Evolutionary conservation across 345 rosid species (phyloP).

Genomic region (Xanthoceras sorbifolium): DNA sequence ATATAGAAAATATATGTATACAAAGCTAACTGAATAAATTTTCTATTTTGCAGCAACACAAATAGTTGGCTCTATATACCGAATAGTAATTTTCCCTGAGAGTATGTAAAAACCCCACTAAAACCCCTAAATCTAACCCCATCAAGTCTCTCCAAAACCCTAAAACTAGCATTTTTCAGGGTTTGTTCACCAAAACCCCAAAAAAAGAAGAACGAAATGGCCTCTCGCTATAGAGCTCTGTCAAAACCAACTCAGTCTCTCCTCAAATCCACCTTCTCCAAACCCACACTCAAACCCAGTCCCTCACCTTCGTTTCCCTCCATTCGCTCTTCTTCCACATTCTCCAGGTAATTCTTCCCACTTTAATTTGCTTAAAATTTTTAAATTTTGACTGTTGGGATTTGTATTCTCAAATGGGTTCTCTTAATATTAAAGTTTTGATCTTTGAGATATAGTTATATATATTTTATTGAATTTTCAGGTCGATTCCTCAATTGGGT

Average conservation of each 20-base stretch:
- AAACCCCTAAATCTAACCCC: not conserved
- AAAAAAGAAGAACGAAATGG: slow-evolving; percentile 40
- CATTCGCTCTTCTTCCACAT: slow-evolving; percentile 41
- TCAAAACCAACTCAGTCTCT: slow-evolving; percentile 55
- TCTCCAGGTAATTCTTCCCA: slow-evolving; percentile 44
- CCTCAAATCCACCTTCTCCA: slow-evolving; percentile 55
- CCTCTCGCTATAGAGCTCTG: slow-evolving; percentile 70
- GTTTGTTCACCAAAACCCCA: not conserved
- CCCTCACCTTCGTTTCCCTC: slow-evolving; percentile 42
- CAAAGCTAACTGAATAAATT: no score
- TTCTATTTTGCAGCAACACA: no score
- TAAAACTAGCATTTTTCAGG: slow-evolving; percentile 10
- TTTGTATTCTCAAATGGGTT: slow-evolving; percentile 12
- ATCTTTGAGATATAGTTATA: not conserved
- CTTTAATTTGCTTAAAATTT: not conserved
- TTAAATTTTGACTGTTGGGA: not conserved
- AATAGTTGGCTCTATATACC: not conserved
- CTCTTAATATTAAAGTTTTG: not conserved
- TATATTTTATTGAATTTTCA: slow-evolving; percentile 31
- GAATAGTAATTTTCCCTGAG: not conserved
- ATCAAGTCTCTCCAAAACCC: slow-evolving; percentile 22
- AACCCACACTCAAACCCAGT: slow-evolving; percentile 49
- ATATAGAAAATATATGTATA: no score
- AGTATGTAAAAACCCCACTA: slow-evolving; percentile 23
- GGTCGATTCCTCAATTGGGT: slow-evolving; percentile 68